Conservation (phyloP, 2,329 filamentous ascomycete genomes). For the Fusarium austroafricanum region DNA sequence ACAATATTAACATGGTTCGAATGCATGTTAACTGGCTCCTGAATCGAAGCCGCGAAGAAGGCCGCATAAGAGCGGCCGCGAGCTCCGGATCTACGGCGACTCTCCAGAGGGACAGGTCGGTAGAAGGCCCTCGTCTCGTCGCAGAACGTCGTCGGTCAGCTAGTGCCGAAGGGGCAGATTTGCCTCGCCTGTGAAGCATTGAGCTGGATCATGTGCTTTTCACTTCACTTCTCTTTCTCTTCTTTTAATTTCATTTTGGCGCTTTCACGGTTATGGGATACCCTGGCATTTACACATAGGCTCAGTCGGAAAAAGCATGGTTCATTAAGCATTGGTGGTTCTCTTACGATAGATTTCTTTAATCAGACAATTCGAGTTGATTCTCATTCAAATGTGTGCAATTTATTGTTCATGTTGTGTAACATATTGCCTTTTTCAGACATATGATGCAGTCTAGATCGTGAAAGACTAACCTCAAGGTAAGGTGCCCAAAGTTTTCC, state of each 20-base stretch:
- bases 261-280: slow-evolving; percentile 38
- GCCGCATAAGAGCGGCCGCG: slow-evolving; percentile 54
- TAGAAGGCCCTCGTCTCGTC: slow-evolving; percentile 45
- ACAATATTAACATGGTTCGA: slow-evolving; percentile 67
- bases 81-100: slow-evolving; percentile 49
- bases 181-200: slow-evolving; percentile 52
- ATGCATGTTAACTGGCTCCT: slow-evolving; percentile 71
- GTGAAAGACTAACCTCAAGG: background rate
- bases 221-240: background rate
- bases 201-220: background rate
- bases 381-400: background rate
- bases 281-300: slow-evolving; percentile 35
- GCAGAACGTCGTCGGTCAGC: slow-evolving; percentile 54
- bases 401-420: background rate
- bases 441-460: background rate
- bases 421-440: slow-evolving; percentile 10
- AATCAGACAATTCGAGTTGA: slow-evolving; percentile 10
- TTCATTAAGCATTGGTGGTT: slow-evolving; percentile 8
- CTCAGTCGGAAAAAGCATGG: slow-evolving; percentile 20
- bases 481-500: background rate
- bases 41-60: slow-evolving; percentile 63
- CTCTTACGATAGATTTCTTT: slow-evolving; percentile 5
- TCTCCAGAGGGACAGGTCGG: slow-evolving; percentile 49
- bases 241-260: slow-evolving; percentile 20
- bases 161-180: slow-evolving; percentile 51